phyloP scores from a whole-genome alignment of 345 rosid species.

The Crucihimalaya himalaica region DNA sequence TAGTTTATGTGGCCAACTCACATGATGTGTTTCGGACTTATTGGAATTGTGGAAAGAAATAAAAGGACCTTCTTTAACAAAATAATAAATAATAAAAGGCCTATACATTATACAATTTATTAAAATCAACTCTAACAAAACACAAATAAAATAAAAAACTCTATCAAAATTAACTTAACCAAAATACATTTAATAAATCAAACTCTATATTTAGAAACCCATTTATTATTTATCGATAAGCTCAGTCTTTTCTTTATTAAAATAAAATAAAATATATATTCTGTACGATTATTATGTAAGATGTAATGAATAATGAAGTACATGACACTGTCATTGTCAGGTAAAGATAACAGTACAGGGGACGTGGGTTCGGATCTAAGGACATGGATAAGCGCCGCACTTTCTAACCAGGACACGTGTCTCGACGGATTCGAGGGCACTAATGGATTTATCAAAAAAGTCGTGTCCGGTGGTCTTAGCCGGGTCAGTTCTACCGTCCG shows the following conservation, averaged over 20 bases:
- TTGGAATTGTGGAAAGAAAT: neutral
- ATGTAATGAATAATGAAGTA: neutral
- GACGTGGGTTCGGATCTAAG: constrained; percentile 66
- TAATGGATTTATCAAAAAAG: constrained; percentile 48
- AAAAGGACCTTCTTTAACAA: neutral
- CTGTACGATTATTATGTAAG: neutral
- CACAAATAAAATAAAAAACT: no score
- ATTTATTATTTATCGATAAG: no score
- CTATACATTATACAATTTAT: neutral
- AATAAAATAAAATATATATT: no score
- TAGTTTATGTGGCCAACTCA: constrained; percentile 11
- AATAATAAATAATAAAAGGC: neutral
- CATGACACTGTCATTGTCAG: constrained; percentile 37
- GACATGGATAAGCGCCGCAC: constrained; percentile 83
- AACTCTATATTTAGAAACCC: no score
- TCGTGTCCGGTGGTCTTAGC: constrained; percentile 55
- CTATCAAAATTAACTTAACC: neutral
- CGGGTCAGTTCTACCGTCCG: constrained; percentile 52
- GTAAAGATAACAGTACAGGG: constrained; percentile 66
- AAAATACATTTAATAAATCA: neutral
- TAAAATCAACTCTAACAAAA: neutral
- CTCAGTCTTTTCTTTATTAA: neutral
- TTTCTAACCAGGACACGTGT: constrained; percentile 80
- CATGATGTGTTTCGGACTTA: constrained; percentile 14
- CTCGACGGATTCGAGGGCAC: constrained; percentile 75